Percentiles rank a stretch among this genome's conserved stretches.
Evolutionary conservation across 345 rosid species (phyloP).

Genomic region (Citrus hindsii): DNA sequence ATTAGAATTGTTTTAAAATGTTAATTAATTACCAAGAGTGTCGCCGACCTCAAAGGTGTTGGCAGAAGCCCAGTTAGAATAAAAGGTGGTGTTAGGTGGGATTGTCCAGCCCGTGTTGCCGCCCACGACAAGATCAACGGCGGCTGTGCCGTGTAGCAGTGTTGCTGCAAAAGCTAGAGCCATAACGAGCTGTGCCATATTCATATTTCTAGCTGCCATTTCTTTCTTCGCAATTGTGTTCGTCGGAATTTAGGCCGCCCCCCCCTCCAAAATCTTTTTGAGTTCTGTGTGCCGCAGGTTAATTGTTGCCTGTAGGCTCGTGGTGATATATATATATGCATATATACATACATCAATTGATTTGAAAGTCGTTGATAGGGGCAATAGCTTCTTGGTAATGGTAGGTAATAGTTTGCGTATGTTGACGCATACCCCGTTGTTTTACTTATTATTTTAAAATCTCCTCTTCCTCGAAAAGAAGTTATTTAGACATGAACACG

Average conservation of each 20-base stretch:
- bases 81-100: conserved; percentile 15
- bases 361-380: background rate
- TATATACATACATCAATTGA: background rate
- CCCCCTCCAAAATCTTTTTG: background rate
- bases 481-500: background rate
- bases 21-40: conserved; percentile 24
- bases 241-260: conserved; percentile 20
- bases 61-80: conserved; percentile 29
- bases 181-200: conserved; percentile 2
- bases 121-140: conserved; percentile 30
- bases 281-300: background rate
- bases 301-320: background rate
- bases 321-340: background rate
- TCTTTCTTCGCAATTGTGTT: conserved; percentile 21
- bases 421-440: background rate
- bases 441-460: background rate
- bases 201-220: conserved; percentile 9
- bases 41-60: conserved; percentile 34
- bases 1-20: background rate
- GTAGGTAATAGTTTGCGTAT: background rate
- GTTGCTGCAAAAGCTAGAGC: conserved; percentile 15
- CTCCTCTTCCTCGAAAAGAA: no score
- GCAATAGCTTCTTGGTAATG: background rate
- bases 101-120: conserved; percentile 26
- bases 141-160: conserved; percentile 11